Base-by-base conservation (phyloP, 345 rosid species). In the Cardamine chenopodiifolia region DNA sequence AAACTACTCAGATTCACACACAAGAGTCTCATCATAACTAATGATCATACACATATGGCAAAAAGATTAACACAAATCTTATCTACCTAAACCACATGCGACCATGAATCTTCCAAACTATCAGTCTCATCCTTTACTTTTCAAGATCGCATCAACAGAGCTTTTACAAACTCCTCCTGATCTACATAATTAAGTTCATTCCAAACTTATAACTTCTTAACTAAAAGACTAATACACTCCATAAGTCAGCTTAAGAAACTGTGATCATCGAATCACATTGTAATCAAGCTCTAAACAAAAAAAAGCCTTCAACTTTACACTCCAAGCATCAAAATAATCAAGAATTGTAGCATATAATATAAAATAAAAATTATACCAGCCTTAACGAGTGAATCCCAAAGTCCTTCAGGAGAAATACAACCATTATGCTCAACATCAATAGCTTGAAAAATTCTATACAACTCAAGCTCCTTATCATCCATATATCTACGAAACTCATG, bases 391-490 rank as follows among this genome's bases (percentile, higher is more conserved):
- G 91, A 90, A 72, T 89, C 87, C 82, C 81, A 89, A 4, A 87
- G 84, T 55, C 87, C 91, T 71, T 85, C 95, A 4, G 95, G 91
- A 70, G 87, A 83, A 75, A 89, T 89, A 84, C 86, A 81, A 9
- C 95, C 91, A 53, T 84, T 83, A 64, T 86, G 95, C 42, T 87
- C 86, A 61, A 87, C 91, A 80, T 89, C 95, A 76, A 89, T 89
- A 17, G 91, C 84, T 77, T 89, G 86, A 63, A 89, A 89, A 7
- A 89, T 87, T 31, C 86, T 71, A 66, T 89, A 89, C 39, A 89
- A 71, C 81, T 89, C 95, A 15, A 89, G 87, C 72, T 89, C 95
- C 66, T 89, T 87, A 76, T 83, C 89, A 37, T 89, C 95, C 95
- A 89, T 89, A 70, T 89, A 89, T 20, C 86, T 71, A 77, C 87